Conservation (phyloP, 805 yeast genomes). For the Lachancea cidri region DNA sequence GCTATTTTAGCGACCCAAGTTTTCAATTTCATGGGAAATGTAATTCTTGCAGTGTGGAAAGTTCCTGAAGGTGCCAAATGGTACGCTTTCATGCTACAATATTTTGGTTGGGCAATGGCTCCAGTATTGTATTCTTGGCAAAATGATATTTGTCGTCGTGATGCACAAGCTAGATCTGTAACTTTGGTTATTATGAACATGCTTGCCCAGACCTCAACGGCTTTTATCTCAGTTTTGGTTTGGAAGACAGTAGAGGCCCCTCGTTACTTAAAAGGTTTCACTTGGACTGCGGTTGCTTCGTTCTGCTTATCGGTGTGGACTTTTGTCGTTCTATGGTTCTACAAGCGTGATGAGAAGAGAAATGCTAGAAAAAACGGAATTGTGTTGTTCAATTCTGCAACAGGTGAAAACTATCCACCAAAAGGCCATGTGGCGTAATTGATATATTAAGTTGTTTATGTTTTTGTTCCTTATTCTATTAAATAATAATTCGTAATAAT, state of each 20-base stretch:
- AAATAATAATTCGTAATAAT: background rate
- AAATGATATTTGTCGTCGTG: slow-evolving; percentile 51
- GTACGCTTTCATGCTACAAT: slow-evolving; percentile 55
- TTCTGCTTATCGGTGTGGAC: slow-evolving; percentile 26
- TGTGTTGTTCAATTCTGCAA: slow-evolving; percentile 23
- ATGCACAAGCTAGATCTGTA: slow-evolving; percentile 48
- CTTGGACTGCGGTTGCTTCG: slow-evolving; percentile 37
- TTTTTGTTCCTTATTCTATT: background rate
- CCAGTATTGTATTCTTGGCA: slow-evolving; percentile 56
- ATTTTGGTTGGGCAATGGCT: slow-evolving; percentile 57
- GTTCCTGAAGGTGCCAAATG: slow-evolving; percentile 51
- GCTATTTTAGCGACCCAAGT: slow-evolving; percentile 49
- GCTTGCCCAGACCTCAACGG: slow-evolving; percentile 49
- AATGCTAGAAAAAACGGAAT: slow-evolving; percentile 37
- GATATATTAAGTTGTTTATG: too few species aligned
- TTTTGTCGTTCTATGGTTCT: slow-evolving; percentile 29
- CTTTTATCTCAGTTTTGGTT: slow-evolving; percentile 45
- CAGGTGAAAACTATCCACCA: slow-evolving; percentile 9
- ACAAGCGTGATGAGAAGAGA: slow-evolving; percentile 37
- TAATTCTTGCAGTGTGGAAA: slow-evolving; percentile 50
- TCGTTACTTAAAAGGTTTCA: slow-evolving; percentile 48
- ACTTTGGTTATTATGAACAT: slow-evolving; percentile 47
- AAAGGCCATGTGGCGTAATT: slow-evolving; percentile 5
- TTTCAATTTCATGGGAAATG: slow-evolving; percentile 47
- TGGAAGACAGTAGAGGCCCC: slow-evolving; percentile 51